Evolutionary conservation across 345 rosid genomes (phyloP).

Genomic region (Combretum micranthum): DNA sequence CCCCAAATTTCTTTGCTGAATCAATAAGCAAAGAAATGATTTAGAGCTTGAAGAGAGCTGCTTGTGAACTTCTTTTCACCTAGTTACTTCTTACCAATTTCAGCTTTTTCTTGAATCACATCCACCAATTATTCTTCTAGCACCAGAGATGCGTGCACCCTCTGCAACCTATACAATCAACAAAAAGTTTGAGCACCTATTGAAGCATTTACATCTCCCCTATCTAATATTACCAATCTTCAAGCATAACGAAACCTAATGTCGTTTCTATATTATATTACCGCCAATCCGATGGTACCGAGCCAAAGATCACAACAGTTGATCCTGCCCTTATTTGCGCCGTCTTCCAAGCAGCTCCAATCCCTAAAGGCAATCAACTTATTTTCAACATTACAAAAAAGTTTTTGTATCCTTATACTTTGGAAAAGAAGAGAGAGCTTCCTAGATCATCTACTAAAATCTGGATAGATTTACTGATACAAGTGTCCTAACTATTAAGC

Average conservation of each 20-base stretch:
- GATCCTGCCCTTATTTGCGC: conserved; percentile 80
- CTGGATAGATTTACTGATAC: no score
- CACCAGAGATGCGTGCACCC: conserved; percentile 76
- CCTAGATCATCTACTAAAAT: background rate
- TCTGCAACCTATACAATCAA: conserved; percentile 61
- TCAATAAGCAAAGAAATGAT: background rate
- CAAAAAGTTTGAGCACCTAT: background rate
- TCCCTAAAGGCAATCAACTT: conserved; percentile 29
- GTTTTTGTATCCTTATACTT: no score
- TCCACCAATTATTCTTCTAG: conserved; percentile 79
- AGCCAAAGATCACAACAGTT: conserved; percentile 76
- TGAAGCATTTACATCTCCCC: background rate
- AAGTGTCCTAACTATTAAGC: no score
- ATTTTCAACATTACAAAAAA: background rate
- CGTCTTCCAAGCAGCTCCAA: conserved; percentile 85
- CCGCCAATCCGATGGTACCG: conserved; percentile 84
- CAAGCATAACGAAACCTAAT: background rate
- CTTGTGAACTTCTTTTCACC: background rate
- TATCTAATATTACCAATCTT: no score
- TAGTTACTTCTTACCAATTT: conserved; percentile 40
- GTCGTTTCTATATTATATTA: conserved; percentile 19
- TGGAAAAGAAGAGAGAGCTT: background rate
- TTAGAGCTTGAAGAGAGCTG: background rate
- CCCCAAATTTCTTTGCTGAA: conserved; percentile 62
- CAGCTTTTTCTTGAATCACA: conserved; percentile 53